Percentiles rank a stretch among this genome's conserved stretches.
Evolutionary conservation across 2,329 filamentous ascomycete species (phyloP).

Genomic region (Trichocomaceae sp.): DNA sequence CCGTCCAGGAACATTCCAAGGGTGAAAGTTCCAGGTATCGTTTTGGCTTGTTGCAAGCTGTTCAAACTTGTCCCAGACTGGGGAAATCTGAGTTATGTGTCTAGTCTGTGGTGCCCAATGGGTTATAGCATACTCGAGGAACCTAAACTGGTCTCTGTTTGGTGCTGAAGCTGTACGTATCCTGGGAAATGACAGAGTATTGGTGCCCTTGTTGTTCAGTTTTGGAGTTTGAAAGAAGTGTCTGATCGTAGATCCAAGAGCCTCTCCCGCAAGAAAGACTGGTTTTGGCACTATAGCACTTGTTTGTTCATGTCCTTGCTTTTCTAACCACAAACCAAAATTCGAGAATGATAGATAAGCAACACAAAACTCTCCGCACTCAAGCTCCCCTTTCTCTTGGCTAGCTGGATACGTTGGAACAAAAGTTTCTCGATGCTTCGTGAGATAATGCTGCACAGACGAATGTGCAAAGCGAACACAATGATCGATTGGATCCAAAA

Average conservation of each 20-base stretch:
- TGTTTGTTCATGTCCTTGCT: neutral
- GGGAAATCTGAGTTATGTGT: constrained; percentile 6
- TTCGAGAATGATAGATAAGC: constrained; percentile 19
- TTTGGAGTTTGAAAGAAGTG: too few relatives aligned
- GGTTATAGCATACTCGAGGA: constrained; percentile 16
- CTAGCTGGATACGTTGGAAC: constrained; percentile 8
- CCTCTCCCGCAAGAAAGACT: neutral
- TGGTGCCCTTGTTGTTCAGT: neutral
- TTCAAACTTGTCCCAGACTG: constrained; percentile 16
- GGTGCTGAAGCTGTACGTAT: constrained; percentile 10
- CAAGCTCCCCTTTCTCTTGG: constrained; percentile 9
- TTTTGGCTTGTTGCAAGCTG: constrained; percentile 15
- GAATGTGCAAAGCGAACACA: constrained; percentile 20
- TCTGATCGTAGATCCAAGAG: neutral
- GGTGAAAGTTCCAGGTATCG: constrained; percentile 21
- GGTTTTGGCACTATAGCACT: constrained; percentile 2
- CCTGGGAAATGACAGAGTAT: neutral
- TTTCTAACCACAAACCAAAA: constrained; percentile 16
- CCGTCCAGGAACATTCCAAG: constrained; percentile 17
- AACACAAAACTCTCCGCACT: constrained; percentile 20
- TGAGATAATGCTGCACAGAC: constrained; percentile 18
- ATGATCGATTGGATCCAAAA: constrained; percentile 15
- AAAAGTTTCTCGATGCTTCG: constrained; percentile 9
- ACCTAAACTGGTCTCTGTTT: constrained; percentile 14
- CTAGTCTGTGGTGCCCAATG: constrained; percentile 18